These are phyloP conservation scores for Andrographis paniculata DNA, from an alignment of 305 asterid species.

Conservation along the genomic window DNA sequence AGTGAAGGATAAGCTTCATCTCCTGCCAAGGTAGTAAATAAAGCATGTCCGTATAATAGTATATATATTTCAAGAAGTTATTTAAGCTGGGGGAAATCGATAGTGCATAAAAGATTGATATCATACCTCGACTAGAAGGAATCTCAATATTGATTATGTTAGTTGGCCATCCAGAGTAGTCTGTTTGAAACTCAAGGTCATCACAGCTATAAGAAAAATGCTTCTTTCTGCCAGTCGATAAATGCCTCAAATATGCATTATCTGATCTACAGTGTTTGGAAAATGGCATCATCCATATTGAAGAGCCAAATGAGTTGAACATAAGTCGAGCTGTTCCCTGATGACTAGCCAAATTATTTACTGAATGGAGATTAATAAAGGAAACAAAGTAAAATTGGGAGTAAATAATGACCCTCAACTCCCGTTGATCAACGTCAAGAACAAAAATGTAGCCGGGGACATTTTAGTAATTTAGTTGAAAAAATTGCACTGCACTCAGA, in stretches of 20 bases:
- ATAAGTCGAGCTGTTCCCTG: slow-evolving; percentile 99
- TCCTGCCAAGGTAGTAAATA: slow-evolving; percentile 38
- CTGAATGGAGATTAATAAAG: slow-evolving; percentile 26
- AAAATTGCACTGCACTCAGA: too few relatives aligned
- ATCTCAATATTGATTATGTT: slow-evolving; percentile 80
- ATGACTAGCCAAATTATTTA: slow-evolving; percentile 54
- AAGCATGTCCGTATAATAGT: slow-evolving; percentile 20
- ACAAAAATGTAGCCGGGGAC: too few relatives aligned
- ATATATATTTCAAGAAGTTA: slow-evolving; percentile 12
- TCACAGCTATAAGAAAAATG: slow-evolving; percentile 58
- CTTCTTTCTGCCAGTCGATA: slow-evolving; percentile 53
- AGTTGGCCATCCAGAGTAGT: slow-evolving; percentile 98
- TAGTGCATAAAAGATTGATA: slow-evolving; percentile 17
- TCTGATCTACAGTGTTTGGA: slow-evolving; percentile 87
- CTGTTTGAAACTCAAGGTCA: slow-evolving; percentile 53
- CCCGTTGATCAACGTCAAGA: too few relatives aligned
- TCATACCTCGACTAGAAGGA: slow-evolving; percentile 67
- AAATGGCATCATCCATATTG: slow-evolving; percentile 92
- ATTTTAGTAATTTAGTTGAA: too few relatives aligned
- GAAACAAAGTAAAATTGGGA: slow-evolving; percentile 11
- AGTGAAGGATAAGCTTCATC: slow-evolving; percentile 78
- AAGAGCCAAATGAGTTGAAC: slow-evolving; percentile 95
- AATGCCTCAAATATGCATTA: slow-evolving; percentile 59
- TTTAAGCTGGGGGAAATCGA: slow-evolving; percentile 10
- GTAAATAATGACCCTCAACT: slow-evolving; percentile 9